Base-by-base conservation (phyloP, 495 filamentous ascomycete species). In the Daldinia loculata region DNA sequence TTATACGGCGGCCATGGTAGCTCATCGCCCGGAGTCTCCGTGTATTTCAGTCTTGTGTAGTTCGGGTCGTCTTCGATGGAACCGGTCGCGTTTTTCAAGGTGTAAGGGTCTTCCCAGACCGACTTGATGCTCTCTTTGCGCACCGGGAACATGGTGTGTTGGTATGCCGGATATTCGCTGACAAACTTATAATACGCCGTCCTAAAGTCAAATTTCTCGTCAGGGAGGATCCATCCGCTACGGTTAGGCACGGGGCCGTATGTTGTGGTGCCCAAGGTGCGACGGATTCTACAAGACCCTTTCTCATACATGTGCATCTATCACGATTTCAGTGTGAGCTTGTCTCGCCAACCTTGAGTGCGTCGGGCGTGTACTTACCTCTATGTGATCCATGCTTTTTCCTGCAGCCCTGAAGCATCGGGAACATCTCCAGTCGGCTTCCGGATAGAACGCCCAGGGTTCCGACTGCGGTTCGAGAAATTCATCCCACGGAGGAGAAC, bases 1-100 rank as follows among this genome's bases (percentile, higher is more conserved):
- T 58, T 24, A 30, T 56, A 71, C 7, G 68, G 68, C 12, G 68
- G 68, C 68, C 68, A 71, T 7, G 68, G 68, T 6, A 71, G 51
- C 1, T 24, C 1, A 0, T 22, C 19, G 19, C 2, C 24, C 39
- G 22, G 15, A 32, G 7, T 2, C 6, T 14, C 7, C 9, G 1
- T 17, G 22, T 27, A n/a, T 26, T 50, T 29, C 2, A 11, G 15
- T 8, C 53, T 27, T 14, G 7, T 4, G 38, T 6, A 17, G 27
- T 71, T 71, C 32, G 68, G 68, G 41, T 71, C 68, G 34, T 71
- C 63, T 22, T 38, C 11, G 5, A 45, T 0, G 11, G 17, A 30
- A 4, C 68, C 68, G 26, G 59, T 24, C 1, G 57, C 57, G 0
- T 5, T 32, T 4, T 43, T 14, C n/a, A 59, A n/a, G 3, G 26